Evolutionary conservation across 2,329 filamentous ascomycete species (phyloP), one percentile per base, ranked within the genome.

Genomic region (Colletotrichum somersetense): DNA sequence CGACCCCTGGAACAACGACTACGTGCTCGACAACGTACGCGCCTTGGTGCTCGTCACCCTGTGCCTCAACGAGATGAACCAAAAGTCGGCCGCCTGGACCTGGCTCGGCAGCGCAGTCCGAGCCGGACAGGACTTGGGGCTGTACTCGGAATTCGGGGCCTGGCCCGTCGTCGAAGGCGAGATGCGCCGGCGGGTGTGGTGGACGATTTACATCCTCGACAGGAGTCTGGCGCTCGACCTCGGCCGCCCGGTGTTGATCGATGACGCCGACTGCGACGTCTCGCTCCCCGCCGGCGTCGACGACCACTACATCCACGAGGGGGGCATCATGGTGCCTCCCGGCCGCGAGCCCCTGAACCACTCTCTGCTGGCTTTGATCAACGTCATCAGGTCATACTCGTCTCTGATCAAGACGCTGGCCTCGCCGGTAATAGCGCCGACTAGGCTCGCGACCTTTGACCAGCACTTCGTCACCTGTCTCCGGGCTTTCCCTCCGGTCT

Each of bases 201-300:
- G 96, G 95, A 91, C 93, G 18, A 89, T 97, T 68, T 98, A 98
- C 81, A 90, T 94, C 56, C 91, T 95, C 83, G 96, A 99, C 82
- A 90, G 95, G 74, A 88, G 93, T 35, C 84, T 97, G 62, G 91
- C 94, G 0, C 85, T 97, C 16, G 95, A 97, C 79, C 86, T 95
- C 44, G 93, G 94, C 11, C 91, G 92, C 62, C 94, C 96, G 0
- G 89, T 93, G 67, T 83, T 95, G 75, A 97, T 98, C 78, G 88
- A 95, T 78, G 96, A 98, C 77, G 88, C 90, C 42, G 96, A 98
- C 80, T 97, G 94, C 83, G 94, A 98, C 75, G 91, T 95, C 8
- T 86, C 89, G 30, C 88, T 97, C 35, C 96, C 96, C 0, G 91
- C 91, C 33, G 89, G 92, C 0, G 88, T 95, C 33, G 94, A 97